Percentiles rank a stretch among this genome's conserved stretches.
Conservation (phyloP, 2,329 filamentous ascomycete genomes). For the Neocatenulostroma microsporum region DNA sequence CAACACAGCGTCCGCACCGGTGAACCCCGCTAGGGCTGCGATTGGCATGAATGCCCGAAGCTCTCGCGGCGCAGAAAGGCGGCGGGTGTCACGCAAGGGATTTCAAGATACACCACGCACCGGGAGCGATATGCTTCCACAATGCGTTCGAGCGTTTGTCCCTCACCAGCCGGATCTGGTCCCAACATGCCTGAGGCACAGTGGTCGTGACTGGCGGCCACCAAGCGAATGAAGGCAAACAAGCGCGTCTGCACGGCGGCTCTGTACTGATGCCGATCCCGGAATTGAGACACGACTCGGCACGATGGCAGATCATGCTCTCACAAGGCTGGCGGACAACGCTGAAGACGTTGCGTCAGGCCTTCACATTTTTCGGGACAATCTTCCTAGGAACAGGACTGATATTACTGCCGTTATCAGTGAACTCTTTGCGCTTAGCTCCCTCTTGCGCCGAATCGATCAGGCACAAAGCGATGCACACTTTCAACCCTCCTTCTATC, state of each 20-base stretch:
- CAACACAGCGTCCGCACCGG: conserved; percentile 2
- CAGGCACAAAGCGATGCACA: conserved; percentile 34
- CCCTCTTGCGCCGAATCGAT: conserved; percentile 43
- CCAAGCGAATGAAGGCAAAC: neutral
- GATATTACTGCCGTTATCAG: conserved; percentile 49
- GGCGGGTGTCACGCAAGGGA: too few relatives aligned
- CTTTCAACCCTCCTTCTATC: conserved; percentile 32
- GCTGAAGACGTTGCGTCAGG: conserved; percentile 48
- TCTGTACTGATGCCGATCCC: neutral
- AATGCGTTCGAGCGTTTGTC: too few relatives aligned
- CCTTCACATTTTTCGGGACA: conserved; percentile 43
- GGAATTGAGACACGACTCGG: too few relatives aligned
- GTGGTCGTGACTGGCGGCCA: neutral
- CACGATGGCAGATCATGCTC: conserved; percentile 8
- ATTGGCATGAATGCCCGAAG: neutral
- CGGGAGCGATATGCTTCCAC: too few relatives aligned
- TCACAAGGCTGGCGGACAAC: conserved; percentile 38
- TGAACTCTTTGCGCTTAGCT: conserved; percentile 48
- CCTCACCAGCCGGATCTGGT: too few relatives aligned
- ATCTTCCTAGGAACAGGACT: conserved; percentile 44
- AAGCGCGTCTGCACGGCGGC: conserved; percentile 1
- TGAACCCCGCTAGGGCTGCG: neutral
- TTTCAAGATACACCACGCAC: too few relatives aligned
- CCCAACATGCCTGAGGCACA: neutral
- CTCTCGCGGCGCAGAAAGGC: too few relatives aligned